Evolutionary conservation across 2,329 filamentous ascomycete genomes (phyloP).

Genomic region (Colletotrichum zoysiae): DNA sequence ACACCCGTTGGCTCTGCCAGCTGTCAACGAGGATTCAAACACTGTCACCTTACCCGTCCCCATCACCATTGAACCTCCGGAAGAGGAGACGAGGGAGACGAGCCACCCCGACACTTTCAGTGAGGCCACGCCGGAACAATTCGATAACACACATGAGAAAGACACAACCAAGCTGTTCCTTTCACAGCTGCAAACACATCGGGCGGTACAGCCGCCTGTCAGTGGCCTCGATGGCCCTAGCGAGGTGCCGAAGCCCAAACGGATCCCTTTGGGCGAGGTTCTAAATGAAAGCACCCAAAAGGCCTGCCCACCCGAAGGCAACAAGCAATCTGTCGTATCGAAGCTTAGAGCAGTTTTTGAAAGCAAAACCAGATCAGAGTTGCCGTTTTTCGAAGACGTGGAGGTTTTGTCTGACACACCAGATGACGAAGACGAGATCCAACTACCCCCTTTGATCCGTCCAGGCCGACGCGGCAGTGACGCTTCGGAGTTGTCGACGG

Average conservation of each 20-base stretch:
- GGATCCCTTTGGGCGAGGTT: slow-evolving; percentile 29
- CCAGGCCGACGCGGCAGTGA: slow-evolving; percentile 49
- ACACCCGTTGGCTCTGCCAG: slow-evolving; percentile 3
- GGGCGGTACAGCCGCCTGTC: background rate
- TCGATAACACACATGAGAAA: slow-evolving; percentile 20
- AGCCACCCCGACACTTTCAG: background rate
- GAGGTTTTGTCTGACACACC: slow-evolving; percentile 16
- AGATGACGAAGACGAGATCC: slow-evolving; percentile 47
- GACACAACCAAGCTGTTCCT: slow-evolving; percentile 8
- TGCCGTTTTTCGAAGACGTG: slow-evolving; percentile 7
- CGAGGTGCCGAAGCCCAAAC: slow-evolving; percentile 23
- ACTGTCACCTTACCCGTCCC: slow-evolving; percentile 30
- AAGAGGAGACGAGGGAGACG: slow-evolving; percentile 9
- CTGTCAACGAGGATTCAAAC: background rate
- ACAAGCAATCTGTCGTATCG: slow-evolving; percentile 18
- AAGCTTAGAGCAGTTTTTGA: slow-evolving; percentile 11
- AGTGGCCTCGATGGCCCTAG: slow-evolving; percentile 23
- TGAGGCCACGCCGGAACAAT: slow-evolving; percentile 25
- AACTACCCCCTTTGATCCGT: slow-evolving; percentile 53
- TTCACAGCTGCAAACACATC: slow-evolving; percentile 23
- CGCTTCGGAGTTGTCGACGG: slow-evolving; percentile 54
- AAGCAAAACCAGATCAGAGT: background rate
- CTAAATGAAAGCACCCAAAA: slow-evolving; percentile 31
- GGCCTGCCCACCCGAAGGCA: background rate
- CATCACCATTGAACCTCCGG: slow-evolving; percentile 26